phyloP scores from a whole-genome alignment of 352 stramenopile species.

The Phytophthora boehmeriae region DNA sequence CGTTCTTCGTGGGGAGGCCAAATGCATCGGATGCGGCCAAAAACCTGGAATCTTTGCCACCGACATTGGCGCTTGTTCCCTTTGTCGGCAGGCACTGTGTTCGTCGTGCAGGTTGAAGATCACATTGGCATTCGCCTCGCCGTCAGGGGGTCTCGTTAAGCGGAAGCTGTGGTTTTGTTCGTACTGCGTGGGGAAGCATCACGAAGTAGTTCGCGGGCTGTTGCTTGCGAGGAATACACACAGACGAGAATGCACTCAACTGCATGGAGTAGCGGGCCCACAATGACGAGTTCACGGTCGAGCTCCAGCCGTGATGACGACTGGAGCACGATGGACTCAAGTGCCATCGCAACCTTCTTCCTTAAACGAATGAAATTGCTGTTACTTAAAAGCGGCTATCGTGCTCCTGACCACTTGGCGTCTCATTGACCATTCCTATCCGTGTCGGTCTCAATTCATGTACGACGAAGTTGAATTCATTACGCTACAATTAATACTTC shows the following conservation, averaged over 20 bases:
- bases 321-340: constrained; percentile 22
- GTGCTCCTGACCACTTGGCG: too few species aligned
- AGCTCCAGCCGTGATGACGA: constrained; percentile 22
- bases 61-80: constrained; percentile 26
- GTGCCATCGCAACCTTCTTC: constrained; percentile 27
- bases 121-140: constrained; percentile 29
- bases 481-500: background rate
- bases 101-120: constrained; percentile 26
- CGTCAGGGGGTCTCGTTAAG: constrained; percentile 19
- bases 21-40: constrained; percentile 36
- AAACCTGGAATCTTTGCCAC: constrained; percentile 31
- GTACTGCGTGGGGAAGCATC: constrained; percentile 29
- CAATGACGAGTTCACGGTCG: constrained; percentile 21
- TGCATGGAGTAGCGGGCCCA: constrained; percentile 24
- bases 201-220: constrained; percentile 16
- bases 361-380: background rate
- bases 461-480: constrained; percentile 6
- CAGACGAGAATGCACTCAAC: constrained; percentile 12
- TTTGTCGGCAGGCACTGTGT: constrained; percentile 35
- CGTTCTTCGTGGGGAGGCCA: constrained; percentile 22
- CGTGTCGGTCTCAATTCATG: too few species aligned
- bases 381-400: too few species aligned
- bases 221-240: constrained; percentile 30
- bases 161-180: constrained; percentile 39
- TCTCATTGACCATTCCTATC: too few species aligned